A percentile compares a stretch with the other conserved stretches of the same genome.
Conservation (phyloP, 305 asterid genomes). For the Fraxinus ornus region DNA sequence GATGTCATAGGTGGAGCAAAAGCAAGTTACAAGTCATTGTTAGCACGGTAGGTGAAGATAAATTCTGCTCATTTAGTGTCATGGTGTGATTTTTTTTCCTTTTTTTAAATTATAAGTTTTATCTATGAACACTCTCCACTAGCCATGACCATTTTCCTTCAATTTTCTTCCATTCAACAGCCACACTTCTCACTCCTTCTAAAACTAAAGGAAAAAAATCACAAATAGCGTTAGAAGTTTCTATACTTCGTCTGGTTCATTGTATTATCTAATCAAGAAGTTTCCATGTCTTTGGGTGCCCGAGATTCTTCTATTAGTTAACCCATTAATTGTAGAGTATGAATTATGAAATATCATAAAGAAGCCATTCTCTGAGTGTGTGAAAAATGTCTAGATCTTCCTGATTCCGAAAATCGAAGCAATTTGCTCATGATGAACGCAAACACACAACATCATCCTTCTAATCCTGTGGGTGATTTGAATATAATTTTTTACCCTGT, state of each 20-base stretch:
- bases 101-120: too few relatives aligned
- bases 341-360: conserved; percentile 5
- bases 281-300: conserved; percentile 5
- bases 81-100: too few relatives aligned
- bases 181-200: conserved; percentile 3
- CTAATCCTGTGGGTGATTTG: too few relatives aligned
- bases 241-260: conserved; percentile 6
- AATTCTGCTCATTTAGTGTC: too few relatives aligned
- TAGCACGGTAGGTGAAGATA: too few relatives aligned
- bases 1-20: too few relatives aligned
- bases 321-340: background rate
- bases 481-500: too few relatives aligned
- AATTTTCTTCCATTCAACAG: background rate
- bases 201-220: background rate
- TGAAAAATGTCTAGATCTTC: background rate
- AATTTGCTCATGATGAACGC: too few relatives aligned
- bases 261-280: background rate
- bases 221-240: background rate
- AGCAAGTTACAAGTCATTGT: too few relatives aligned
- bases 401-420: too few relatives aligned
- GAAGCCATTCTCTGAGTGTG: background rate
- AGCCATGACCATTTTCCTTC: background rate
- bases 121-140: background rate
- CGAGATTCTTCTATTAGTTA: conserved; percentile 16
- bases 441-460: too few relatives aligned